Evolutionary conservation across 805 yeast species (phyloP).

Genomic region (Brettanomyces bruxellensis): DNA sequence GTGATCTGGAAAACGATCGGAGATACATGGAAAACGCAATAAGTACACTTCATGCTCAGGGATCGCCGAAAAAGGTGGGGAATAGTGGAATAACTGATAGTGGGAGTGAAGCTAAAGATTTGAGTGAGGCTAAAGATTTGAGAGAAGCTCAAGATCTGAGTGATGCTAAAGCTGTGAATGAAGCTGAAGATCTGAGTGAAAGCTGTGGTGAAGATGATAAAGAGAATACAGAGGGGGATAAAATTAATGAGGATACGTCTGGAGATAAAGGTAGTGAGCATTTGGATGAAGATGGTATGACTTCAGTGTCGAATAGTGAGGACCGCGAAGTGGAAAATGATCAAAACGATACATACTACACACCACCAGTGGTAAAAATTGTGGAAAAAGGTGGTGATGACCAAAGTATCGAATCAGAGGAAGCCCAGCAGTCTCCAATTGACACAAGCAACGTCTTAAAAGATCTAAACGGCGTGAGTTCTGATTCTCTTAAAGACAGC

Average conservation of each 20-base stretch:
- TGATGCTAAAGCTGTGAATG: no score
- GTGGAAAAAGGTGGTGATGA: neutral
- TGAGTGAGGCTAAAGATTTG: no score
- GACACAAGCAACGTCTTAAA: no score
- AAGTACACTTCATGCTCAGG: neutral
- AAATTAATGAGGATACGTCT: neutral
- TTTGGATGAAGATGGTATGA: neutral
- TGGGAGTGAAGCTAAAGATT: no score
- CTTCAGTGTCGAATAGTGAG: neutral
- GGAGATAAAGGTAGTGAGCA: neutral
- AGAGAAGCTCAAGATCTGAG: no score
- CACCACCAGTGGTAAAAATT: neutral
- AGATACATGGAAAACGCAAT: constrained; percentile 1
- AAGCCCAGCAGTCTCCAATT: neutral
- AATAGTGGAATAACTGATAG: no score
- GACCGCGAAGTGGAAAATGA: neutral
- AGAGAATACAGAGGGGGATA: neutral
- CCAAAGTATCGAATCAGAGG: neutral
- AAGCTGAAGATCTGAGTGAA: no score
- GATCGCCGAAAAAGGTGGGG: no score
- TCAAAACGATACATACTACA: constrained; percentile 2
- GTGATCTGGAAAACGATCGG: constrained; percentile 1
- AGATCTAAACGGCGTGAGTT: no score
- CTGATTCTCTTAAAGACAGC: no score
- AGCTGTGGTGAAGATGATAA: no score